Base-by-base conservation (phyloP, 2,329 filamentous ascomycete species). In the Neonectria sp. region DNA sequence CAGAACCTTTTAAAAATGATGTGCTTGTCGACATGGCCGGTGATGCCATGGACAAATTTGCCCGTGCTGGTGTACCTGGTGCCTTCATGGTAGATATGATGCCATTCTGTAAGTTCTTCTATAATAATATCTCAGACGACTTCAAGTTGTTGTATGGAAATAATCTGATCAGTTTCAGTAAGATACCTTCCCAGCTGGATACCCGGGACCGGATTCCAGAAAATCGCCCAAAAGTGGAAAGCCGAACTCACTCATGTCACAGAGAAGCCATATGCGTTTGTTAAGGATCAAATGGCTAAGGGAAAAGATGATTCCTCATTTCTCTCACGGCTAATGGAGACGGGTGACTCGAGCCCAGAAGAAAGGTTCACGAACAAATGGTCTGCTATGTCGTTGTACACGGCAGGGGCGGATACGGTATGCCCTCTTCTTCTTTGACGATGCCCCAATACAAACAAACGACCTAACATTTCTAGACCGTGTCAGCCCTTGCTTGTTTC, bases 391-490 rank as follows among this genome's bases (percentile, higher is more conserved):
- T 66, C 72, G 1, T 21, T 75, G 3, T 75, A 75, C 29, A 67
- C 63, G 3, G 71, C 63, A 0, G 71, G 73, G 3, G 71, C 73
- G 2, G 72, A 75, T 46, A 75, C 71, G 3, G 72, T 73, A 37
- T 29, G 55, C 46, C n/a, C 35, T 12, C 2, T n/a, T 33, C 17
- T 4, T 7, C 25, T 9, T 9, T 3, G 4, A 9, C 2, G 17
- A 3, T 3, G 6, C 45, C 6, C 9, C 3, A 11, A 6, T 2
- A 21, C 1, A 7, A 0, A 3, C 43, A 27, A 29, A n/a, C 13
- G 4, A 11, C 13, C 46, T 68, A 29, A 60, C 31, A 6, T 21
- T 0, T n/a, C 0, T 6, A 70, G 71, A 73, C 68, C 2, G 71
- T 73, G 2, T 73, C 71, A 1, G 49, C 71, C 2, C 45, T 73